phyloP scores from a whole-genome alignment of 73 alveolate genomes.

The Paraurostyla sp. region DNA sequence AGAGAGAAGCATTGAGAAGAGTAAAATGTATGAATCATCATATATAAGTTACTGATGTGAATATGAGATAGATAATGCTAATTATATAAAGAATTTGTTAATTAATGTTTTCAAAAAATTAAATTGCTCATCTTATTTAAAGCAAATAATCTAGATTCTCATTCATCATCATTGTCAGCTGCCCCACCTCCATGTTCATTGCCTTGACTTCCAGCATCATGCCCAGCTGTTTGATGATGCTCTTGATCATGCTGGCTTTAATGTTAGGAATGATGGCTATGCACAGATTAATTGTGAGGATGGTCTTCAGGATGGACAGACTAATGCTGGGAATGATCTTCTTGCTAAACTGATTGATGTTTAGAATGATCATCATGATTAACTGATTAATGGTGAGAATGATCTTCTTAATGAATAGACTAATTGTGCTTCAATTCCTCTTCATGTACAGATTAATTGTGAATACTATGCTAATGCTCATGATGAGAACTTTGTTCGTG shows the following conservation, averaged over 20 bases:
- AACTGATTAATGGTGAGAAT: neutral
- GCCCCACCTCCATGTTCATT: no score
- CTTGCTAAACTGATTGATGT: neutral
- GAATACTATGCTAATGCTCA: neutral
- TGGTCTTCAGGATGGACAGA: no score
- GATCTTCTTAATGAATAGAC: conserved; percentile 3
- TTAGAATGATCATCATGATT: neutral
- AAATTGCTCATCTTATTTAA: neutral
- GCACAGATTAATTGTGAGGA: no score
- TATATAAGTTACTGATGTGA: neutral
- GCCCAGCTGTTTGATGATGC: no score
- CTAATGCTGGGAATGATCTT: neutral
- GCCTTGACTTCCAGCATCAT: no score
- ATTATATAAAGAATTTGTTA: neutral
- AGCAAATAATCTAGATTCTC: no score
- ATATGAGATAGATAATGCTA: neutral
- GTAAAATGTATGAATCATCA: neutral
- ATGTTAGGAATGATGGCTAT: no score
- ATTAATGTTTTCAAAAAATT: no score
- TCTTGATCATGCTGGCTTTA: no score
- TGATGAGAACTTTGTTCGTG: neutral
- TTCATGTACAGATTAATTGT: no score
- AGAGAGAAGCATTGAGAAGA: neutral
- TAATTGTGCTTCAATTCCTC: neutral
- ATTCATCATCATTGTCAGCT: no score